Base-by-base conservation (phyloP, 176 grass and related monocot genomes). In the Ensete glaucum region DNA sequence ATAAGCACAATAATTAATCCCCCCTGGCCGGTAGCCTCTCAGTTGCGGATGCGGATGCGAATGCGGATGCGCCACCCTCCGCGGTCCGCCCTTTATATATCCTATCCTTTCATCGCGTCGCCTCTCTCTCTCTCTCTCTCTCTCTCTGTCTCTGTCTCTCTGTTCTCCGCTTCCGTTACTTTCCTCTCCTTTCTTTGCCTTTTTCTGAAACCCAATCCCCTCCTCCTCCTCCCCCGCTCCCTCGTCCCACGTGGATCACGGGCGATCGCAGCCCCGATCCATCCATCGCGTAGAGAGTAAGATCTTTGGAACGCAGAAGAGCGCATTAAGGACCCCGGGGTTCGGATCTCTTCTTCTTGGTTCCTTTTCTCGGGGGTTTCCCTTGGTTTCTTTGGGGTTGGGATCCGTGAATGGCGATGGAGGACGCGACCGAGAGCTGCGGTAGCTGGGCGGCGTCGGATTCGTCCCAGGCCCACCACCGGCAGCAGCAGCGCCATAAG, bases 371-470 rank as follows among this genome's bases (percentile, higher is more conserved):
- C 13, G 53, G 65, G 24, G 64, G 63, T 62, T 76, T 71, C 53
- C 49, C 54, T 48, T 65, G 71, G 64, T 72, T 72, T 64, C 60
- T 53, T 74, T 76, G 73, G 27, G 62, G 22, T 54, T 43, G 27
- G 67, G 23, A 74, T 34, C 58, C 55, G 50, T 58, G 52, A 58
- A 87, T 92, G 89, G 79, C 71, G 83, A 84, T 86, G 79, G 89
- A 92, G 72, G 83, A 80, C 78, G 78, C 81, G 75, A 81, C 88
- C 10, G 89, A 87, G 83, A 88, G 85, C 81, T 86, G 89, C 83
- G 86, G 86, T 54, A 86, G 86, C 72, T 77, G 87, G 72, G 83
- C 83, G 3, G 83, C 80, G 54, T 66, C 13, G 8, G 64, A 50
- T 24, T 69, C 75, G 13, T 64, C 11, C 1, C 58, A 29, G 57